These are phyloP conservation scores for Tetrahymena elliotti DNA, from an alignment of 73 alveolate genomes.

Conservation along the genomic window DNA sequence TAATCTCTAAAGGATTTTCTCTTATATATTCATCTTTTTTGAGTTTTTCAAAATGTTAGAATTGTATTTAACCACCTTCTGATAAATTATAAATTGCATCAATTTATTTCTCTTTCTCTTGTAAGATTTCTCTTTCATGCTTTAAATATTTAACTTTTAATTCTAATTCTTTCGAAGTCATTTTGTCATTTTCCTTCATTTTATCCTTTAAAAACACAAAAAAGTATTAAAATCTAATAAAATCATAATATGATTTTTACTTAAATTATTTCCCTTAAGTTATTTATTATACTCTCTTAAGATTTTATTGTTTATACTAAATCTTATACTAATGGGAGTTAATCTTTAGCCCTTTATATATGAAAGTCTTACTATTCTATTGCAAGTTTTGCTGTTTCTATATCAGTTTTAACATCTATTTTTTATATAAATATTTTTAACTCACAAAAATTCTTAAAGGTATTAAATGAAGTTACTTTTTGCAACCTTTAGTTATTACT, in stretches of 20 bases:
- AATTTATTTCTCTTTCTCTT: not conserved
- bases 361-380: conserved; percentile 55
- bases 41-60: not conserved
- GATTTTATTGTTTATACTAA: conserved; percentile 61
- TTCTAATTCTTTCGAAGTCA: not conserved
- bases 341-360: conserved; percentile 62
- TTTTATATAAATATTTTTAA: not conserved
- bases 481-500: conserved; percentile 46
- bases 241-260: not conserved
- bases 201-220: not conserved
- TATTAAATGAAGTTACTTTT: conserved; percentile 41
- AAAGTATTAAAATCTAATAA: too few relatives aligned
- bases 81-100: not conserved
- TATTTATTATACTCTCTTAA: conserved; percentile 57
- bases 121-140: not conserved
- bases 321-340: conserved; percentile 57
- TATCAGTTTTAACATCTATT: conserved; percentile 9
- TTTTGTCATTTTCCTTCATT: not conserved
- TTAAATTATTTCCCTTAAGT: conserved; percentile 52
- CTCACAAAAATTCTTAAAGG: not conserved
- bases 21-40: not conserved
- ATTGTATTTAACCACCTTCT: not conserved
- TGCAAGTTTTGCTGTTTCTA: conserved; percentile 60
- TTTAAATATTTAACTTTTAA: not conserved
- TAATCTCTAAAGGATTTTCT: not conserved